Conservation (phyloP, 352 stramenopile genomes). For the Pythium chondricola region DNA sequence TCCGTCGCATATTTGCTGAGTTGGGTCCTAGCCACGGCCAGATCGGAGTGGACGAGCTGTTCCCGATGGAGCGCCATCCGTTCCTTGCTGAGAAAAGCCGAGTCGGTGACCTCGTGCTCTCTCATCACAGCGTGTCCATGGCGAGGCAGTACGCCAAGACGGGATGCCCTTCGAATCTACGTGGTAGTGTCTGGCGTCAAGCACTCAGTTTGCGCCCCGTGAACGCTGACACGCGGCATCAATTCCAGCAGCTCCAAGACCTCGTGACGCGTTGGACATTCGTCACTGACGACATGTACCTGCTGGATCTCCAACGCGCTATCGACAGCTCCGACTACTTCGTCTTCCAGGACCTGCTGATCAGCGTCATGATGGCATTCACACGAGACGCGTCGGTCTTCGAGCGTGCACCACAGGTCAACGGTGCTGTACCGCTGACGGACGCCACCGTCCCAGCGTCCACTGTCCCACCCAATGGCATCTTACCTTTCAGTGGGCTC, state of each 20-base stretch:
- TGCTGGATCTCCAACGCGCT: conserved; percentile 72
- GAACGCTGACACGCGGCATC: conserved; percentile 19
- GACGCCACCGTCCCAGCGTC: not conserved
- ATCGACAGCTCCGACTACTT: conserved; percentile 78
- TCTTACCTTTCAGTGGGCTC: conserved; percentile 66
- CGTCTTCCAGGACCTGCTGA: conserved; percentile 73
- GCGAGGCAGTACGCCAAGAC: conserved; percentile 75
- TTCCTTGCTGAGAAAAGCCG: conserved; percentile 63
- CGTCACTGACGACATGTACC: conserved; percentile 74
- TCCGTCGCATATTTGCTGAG: conserved; percentile 42
- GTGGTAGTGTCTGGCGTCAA: conserved; percentile 60
- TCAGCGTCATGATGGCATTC: conserved; percentile 67
- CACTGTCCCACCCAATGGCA: conserved; percentile 52
- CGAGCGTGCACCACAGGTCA: conserved; percentile 37
- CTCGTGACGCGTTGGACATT: conserved; percentile 35
- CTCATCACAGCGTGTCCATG: conserved; percentile 59
- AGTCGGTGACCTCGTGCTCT: conserved; percentile 48
- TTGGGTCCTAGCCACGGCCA: conserved; percentile 43
- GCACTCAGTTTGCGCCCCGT: conserved; percentile 32
- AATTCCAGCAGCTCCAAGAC: conserved; percentile 44
- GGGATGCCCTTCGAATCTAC: conserved; percentile 49
- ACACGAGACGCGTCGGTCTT: conserved; percentile 49
- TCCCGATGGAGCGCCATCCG: conserved; percentile 37
- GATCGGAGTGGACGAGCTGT: conserved; percentile 62
- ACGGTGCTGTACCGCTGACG: conserved; percentile 29